Percentiles rank a stretch among this genome's conserved stretches.
These are phyloP conservation scores for Umbilicus rupestris DNA, from an alignment of 164 flowering plant genomes.

Conservation along the genomic window DNA sequence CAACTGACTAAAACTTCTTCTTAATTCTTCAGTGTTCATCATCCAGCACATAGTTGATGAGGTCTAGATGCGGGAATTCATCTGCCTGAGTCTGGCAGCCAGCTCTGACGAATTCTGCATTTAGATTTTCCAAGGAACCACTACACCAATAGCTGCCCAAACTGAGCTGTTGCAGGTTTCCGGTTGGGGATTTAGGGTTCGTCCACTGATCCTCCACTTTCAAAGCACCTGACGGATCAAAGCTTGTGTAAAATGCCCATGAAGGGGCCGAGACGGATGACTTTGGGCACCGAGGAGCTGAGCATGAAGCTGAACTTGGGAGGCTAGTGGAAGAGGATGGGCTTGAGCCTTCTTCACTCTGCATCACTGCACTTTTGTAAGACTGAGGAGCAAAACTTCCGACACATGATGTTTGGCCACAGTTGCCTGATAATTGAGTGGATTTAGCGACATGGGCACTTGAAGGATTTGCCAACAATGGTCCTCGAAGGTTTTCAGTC, in stretches of 20 bases:
- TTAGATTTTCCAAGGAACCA: slow-evolving; percentile 33
- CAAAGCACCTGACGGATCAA: slow-evolving; percentile 30
- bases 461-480: slow-evolving; percentile 63
- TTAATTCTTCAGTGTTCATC: too few relatives aligned
- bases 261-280: too few relatives aligned
- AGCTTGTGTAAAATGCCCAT: slow-evolving; percentile 22
- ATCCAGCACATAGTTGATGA: slow-evolving; percentile 78
- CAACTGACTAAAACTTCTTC: too few relatives aligned
- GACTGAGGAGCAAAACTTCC: slow-evolving; percentile 60
- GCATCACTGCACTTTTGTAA: slow-evolving; percentile 73
- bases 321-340: slow-evolving; percentile 23
- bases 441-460: slow-evolving; percentile 62
- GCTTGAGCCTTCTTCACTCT: slow-evolving; percentile 29
- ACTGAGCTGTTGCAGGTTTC: slow-evolving; percentile 12
- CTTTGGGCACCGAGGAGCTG: too few relatives aligned
- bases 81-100: slow-evolving; percentile 29
- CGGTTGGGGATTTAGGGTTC: slow-evolving; percentile 19
- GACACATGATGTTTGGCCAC: slow-evolving; percentile 45
- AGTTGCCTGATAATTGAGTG: slow-evolving; percentile 46
- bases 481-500: slow-evolving; percentile 25
- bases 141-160: slow-evolving; percentile 24
- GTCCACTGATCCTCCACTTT: slow-evolving; percentile 30
- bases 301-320: slow-evolving; percentile 21
- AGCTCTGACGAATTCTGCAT: slow-evolving; percentile 29
- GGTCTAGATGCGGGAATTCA: slow-evolving; percentile 94